phyloP scores from a whole-genome alignment of 2,329 filamentous ascomycete species.

The Fusarium sp. region DNA sequence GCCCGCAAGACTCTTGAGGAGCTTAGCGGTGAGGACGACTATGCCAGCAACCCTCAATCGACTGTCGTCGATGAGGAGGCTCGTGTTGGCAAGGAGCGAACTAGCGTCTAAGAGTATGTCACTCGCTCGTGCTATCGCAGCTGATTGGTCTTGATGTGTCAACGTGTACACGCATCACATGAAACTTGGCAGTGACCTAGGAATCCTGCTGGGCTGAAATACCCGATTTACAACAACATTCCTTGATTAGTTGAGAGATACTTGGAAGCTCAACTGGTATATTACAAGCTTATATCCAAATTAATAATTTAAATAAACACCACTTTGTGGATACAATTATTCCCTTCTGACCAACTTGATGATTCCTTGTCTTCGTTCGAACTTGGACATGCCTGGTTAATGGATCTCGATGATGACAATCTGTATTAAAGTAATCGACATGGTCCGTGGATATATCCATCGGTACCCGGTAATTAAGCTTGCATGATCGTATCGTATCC shows the following conservation, averaged over 20 bases:
- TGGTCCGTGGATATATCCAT: neutral
- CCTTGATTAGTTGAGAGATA: constrained; percentile 7
- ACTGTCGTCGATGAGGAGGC: constrained; percentile 27
- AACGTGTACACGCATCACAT: neutral
- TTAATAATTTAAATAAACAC: constrained; percentile 8
- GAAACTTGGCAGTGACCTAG: constrained; percentile 15
- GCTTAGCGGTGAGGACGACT: constrained; percentile 59
- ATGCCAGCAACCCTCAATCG: constrained; percentile 31
- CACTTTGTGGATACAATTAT: neutral
- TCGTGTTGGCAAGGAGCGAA: constrained; percentile 32
- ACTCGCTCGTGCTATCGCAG: neutral
- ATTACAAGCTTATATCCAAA: neutral
- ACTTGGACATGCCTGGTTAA: no score
- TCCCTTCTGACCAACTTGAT: neutral
- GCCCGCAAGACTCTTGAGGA: constrained; percentile 80
- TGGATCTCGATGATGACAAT: neutral
- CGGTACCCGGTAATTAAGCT: constrained; percentile 16
- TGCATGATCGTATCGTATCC: neutral
- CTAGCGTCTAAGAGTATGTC: constrained; percentile 32
- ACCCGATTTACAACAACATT: constrained; percentile 5
- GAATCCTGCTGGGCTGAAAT: neutral
- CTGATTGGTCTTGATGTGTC: constrained; percentile 10
- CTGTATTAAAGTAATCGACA: neutral
- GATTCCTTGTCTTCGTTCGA: no score
- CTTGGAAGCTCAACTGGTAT: neutral